phyloP scores from a whole-genome alignment of 2,329 filamentous ascomycete genomes.

The Alternaria dauci region DNA sequence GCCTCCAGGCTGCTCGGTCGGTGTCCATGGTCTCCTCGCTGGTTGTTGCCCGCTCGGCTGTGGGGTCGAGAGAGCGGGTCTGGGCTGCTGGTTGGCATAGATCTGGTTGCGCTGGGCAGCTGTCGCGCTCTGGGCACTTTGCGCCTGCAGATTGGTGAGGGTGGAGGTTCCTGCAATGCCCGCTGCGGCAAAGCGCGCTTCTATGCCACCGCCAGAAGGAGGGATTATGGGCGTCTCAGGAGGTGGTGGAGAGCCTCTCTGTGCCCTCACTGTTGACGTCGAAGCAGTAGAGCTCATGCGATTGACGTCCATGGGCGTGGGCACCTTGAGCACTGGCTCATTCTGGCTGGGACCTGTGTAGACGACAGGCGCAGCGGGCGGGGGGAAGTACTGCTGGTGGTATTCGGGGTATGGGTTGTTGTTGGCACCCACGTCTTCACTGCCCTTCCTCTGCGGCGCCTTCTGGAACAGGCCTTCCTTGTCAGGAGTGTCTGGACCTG shows the following conservation, averaged over 20 bases:
- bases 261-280: slow-evolving; percentile 89
- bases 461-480: slow-evolving; percentile 83
- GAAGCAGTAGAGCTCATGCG: slow-evolving; percentile 83
- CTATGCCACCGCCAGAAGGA: slow-evolving; percentile 81
- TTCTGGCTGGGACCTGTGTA: slow-evolving; percentile 31
- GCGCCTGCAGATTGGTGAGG: slow-evolving; percentile 74
- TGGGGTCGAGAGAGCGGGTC: slow-evolving; percentile 60
- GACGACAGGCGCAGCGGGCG: slow-evolving; percentile 27
- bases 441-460: slow-evolving; percentile 54
- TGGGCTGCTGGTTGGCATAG: slow-evolving; percentile 63
- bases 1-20: slow-evolving; percentile 86
- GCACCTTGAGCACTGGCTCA: slow-evolving; percentile 58
- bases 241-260: slow-evolving; percentile 90
- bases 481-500: slow-evolving; percentile 77
- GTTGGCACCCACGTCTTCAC: slow-evolving; percentile 19
- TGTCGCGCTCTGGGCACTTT: slow-evolving; percentile 82
- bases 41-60: slow-evolving; percentile 52
- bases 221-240: slow-evolving; percentile 89
- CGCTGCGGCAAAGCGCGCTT: slow-evolving; percentile 88
- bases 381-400: slow-evolving; percentile 70
- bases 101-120: slow-evolving; percentile 82
- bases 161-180: slow-evolving; percentile 89
- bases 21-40: slow-evolving; percentile 82
- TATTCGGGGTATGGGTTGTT: slow-evolving; percentile 61
- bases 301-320: slow-evolving; percentile 64